A percentile compares a stretch with the other conserved stretches of the same genome.
These are phyloP conservation scores for Cyberlindnera maritima DNA, from an alignment of 805 yeast species.

Conservation along the genomic window DNA sequence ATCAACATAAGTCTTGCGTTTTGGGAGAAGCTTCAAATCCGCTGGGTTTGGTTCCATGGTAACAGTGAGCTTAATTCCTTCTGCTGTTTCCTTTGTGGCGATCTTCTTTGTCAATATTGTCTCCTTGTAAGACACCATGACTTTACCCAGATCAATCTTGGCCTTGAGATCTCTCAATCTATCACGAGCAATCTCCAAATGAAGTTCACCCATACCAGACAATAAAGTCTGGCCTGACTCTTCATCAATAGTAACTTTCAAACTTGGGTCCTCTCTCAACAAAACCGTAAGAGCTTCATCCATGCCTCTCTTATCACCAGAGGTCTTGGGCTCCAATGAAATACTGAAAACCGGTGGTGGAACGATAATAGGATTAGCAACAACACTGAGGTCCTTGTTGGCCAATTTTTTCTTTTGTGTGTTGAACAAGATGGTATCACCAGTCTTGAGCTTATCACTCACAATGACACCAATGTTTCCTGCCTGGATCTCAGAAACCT, in stretches of 20 bases:
- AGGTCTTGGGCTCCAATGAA: conserved; percentile 75
- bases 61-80: conserved; percentile 26
- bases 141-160: conserved; percentile 73
- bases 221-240: conserved; percentile 86
- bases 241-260: conserved; percentile 67
- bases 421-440: conserved; percentile 81
- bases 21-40: conserved; percentile 26
- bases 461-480: conserved; percentile 87
- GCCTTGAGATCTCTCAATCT: conserved; percentile 83
- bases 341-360: conserved; percentile 95
- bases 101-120: conserved; percentile 34
- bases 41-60: conserved; percentile 34
- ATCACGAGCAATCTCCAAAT: conserved; percentile 82
- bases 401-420: conserved; percentile 49
- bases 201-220: conserved; percentile 97
- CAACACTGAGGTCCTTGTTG: conserved; percentile 40
- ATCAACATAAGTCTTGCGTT: conserved; percentile 26
- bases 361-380: conserved; percentile 69
- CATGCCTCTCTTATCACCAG: conserved; percentile 76
- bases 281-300: conserved; percentile 64
- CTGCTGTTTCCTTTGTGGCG: conserved; percentile 18
- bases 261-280: conserved; percentile 88
- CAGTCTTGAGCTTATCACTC: conserved; percentile 70
- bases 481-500: conserved; percentile 55
- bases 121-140: conserved; percentile 90